Conservation (phyloP, 2,329 filamentous ascomycete species). For the Penicillium rolfsii region DNA sequence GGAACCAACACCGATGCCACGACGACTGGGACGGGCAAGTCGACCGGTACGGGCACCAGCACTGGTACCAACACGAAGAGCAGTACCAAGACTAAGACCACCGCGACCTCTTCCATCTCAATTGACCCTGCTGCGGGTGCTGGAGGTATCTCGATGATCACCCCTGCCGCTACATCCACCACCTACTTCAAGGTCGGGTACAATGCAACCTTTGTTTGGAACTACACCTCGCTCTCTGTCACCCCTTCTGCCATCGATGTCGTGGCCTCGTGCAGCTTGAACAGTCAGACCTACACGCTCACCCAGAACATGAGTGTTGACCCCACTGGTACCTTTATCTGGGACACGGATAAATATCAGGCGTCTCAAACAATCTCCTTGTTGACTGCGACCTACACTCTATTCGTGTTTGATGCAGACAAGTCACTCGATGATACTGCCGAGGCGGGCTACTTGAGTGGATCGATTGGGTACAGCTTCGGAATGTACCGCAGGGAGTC, state of each 20-base stretch:
- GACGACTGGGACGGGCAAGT: conserved; percentile 20
- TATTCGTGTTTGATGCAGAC: conserved; percentile 64
- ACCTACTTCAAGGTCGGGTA: conserved; percentile 69
- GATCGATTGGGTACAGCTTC: conserved; percentile 58
- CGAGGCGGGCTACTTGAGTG: conserved; percentile 58
- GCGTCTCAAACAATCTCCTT: conserved; percentile 55
- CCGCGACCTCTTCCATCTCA: conserved; percentile 42
- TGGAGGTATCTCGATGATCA: conserved; percentile 66
- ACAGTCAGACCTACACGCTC: conserved; percentile 64
- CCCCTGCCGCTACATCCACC: conserved; percentile 55
- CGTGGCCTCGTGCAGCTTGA: conserved; percentile 62
- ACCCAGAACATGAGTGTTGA: conserved; percentile 60
- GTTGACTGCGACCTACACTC: conserved; percentile 64
- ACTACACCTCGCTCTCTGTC: conserved; percentile 66
- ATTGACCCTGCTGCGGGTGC: conserved; percentile 59
- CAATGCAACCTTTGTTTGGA: conserved; percentile 67
- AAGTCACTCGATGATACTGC: conserved; percentile 57
- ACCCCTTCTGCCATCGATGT: conserved; percentile 64
- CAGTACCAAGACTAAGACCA: conserved; percentile 28
- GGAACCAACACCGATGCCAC: conserved; percentile 16
- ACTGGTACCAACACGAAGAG: conserved; percentile 27
- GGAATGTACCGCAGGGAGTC: conserved; percentile 64
- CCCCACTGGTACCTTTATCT: conserved; percentile 57
- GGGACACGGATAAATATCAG: conserved; percentile 63
- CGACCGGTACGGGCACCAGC: conserved; percentile 22